phyloP scores from a whole-genome alignment of 805 yeast species.

The Ogataea corticis region DNA sequence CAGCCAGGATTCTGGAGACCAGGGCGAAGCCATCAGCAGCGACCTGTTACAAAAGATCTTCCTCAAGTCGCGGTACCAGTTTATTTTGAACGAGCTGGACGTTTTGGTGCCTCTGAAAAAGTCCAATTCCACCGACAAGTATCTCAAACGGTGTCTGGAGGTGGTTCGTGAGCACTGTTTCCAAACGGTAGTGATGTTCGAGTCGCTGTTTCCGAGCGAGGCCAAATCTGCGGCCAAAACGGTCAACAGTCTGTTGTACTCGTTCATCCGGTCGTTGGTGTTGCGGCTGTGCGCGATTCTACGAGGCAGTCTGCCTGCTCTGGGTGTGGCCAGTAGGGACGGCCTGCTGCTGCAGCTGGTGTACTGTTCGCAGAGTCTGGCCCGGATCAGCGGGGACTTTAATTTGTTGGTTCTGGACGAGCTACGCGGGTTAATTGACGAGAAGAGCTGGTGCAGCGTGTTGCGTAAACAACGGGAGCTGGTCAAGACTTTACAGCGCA shows the following conservation, averaged over 20 bases:
- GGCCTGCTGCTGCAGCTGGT: conserved; percentile 79
- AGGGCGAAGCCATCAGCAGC: conserved; percentile 20
- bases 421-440: conserved; percentile 35
- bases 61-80: conserved; percentile 66
- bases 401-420: conserved; percentile 51
- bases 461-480: conserved; percentile 44
- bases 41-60: conserved; percentile 54
- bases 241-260: conserved; percentile 35
- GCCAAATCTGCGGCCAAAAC: conserved; percentile 16
- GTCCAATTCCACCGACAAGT: conserved; percentile 54
- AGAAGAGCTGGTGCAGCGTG: conserved; percentile 44
- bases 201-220: conserved; percentile 56
- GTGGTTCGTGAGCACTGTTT: conserved; percentile 81
- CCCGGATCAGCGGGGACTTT: conserved; percentile 70
- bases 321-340: conserved; percentile 48
- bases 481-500: conserved; percentile 22
- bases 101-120: conserved; percentile 57
- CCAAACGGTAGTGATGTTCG: conserved; percentile 66
- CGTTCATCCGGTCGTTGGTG: conserved; percentile 39
- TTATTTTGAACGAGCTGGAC: conserved; percentile 61
- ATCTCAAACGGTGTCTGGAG: conserved; percentile 78
- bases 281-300: conserved; percentile 34
- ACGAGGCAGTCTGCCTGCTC: conserved; percentile 32
- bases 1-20: conserved; percentile 6
- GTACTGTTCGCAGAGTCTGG: conserved; percentile 85